These are phyloP conservation scores for Candida smagusa DNA, from an alignment of 1,139 yeast genomes.

Conservation along the genomic window DNA sequence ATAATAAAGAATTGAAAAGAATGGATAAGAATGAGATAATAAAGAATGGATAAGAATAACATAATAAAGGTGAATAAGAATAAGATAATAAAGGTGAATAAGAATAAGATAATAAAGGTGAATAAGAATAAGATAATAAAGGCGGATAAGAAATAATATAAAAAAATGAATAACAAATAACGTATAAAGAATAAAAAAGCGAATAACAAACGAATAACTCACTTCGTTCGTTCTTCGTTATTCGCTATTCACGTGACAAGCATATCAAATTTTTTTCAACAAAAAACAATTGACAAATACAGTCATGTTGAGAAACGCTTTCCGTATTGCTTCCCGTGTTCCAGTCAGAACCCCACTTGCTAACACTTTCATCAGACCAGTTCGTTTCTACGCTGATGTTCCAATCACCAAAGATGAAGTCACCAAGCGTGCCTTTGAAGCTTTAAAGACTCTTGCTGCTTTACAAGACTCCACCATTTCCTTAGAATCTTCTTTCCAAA, in stretches of 20 bases:
- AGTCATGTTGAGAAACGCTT: constrained; percentile 25
- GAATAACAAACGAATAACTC: neutral
- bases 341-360: constrained; percentile 25
- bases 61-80: too few species aligned
- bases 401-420: constrained; percentile 49
- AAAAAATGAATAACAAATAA: neutral
- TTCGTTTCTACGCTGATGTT: constrained; percentile 47
- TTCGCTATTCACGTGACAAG: constrained; percentile 4
- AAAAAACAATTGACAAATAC: neutral
- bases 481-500: constrained; percentile 50
- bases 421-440: constrained; percentile 46
- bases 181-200: too few species aligned
- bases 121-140: too few species aligned
- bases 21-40: too few species aligned
- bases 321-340: constrained; percentile 35
- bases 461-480: constrained; percentile 45
- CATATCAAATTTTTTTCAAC: constrained; percentile 4
- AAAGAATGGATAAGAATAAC: too few species aligned
- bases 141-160: too few species aligned
- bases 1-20: too few species aligned
- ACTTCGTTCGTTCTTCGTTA: too few species aligned
- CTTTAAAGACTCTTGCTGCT: constrained; percentile 50
- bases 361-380: constrained; percentile 25
- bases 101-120: too few species aligned
- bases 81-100: too few species aligned